phyloP scores from a whole-genome alignment of 2,329 filamentous ascomycete species.

The Cordyceps militaris region DNA sequence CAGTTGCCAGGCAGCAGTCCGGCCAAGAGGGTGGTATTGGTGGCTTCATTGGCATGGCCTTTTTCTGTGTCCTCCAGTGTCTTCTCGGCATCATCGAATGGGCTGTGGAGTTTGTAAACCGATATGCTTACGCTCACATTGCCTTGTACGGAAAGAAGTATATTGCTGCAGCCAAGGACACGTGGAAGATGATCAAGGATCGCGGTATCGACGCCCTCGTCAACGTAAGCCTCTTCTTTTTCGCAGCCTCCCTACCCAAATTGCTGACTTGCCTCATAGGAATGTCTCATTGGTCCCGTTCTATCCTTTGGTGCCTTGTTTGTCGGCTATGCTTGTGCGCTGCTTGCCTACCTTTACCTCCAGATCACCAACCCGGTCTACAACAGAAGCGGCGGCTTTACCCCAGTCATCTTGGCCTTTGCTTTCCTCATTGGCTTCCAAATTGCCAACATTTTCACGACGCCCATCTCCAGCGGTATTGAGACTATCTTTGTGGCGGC shows the following conservation, averaged over 20 bases:
- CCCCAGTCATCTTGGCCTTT: conserved; percentile 73
- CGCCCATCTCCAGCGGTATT: conserved; percentile 79
- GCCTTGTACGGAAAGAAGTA: conserved; percentile 89
- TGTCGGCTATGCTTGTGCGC: conserved; percentile 72
- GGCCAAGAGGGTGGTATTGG: conserved; percentile 64
- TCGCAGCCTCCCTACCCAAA: not conserved
- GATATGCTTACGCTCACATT: conserved; percentile 89
- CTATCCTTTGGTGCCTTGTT: conserved; percentile 74
- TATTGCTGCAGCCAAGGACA: conserved; percentile 78
- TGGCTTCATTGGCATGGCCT: conserved; percentile 56
- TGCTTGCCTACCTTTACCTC: conserved; percentile 83
- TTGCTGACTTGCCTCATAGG: conserved; percentile 30
- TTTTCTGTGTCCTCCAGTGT: conserved; percentile 72
- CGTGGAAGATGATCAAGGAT: conserved; percentile 86
- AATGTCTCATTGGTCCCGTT: conserved; percentile 72
- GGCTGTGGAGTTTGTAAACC: conserved; percentile 82
- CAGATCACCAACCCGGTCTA: conserved; percentile 73
- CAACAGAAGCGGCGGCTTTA: conserved; percentile 62
- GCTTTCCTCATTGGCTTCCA: conserved; percentile 86
- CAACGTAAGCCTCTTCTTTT: conserved; percentile 41
- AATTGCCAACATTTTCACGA: conserved; percentile 83
- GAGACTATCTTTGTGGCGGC: conserved; percentile 85
- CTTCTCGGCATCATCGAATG: conserved; percentile 73
- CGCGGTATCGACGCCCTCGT: conserved; percentile 85
- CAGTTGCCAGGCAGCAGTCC: conserved; percentile 59